These are phyloP conservation scores for Eragrostis nindensis DNA, from an alignment of 176 grass and related monocot species.

Conservation along the genomic window DNA sequence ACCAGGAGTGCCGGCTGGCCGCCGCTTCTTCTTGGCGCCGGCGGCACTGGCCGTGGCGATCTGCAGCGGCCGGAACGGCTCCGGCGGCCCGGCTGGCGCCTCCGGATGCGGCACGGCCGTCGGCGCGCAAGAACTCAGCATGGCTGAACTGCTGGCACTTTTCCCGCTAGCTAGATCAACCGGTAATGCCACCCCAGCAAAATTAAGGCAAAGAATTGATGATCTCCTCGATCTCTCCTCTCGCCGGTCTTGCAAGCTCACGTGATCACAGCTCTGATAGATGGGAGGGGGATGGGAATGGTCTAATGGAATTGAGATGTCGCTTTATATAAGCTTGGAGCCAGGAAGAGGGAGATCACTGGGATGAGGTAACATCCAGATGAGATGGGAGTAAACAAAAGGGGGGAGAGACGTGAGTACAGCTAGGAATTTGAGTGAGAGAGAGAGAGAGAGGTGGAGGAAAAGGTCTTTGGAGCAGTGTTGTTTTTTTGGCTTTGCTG, in stretches of 20 bases:
- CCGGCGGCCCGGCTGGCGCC: slow-evolving; percentile 12
- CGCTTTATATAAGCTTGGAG: slow-evolving; percentile 45
- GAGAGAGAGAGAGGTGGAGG: slow-evolving; percentile 24
- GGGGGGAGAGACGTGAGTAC: slow-evolving; percentile 39
- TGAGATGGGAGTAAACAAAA: slow-evolving; percentile 47
- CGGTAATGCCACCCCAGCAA: background rate
- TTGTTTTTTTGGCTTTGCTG: slow-evolving; percentile 54
- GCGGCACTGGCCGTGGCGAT: slow-evolving; percentile 40
- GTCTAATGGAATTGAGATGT: slow-evolving; percentile 15
- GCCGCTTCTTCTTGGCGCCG: slow-evolving; percentile 67
- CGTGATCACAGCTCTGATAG: background rate
- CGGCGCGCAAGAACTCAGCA: slow-evolving; percentile 56
- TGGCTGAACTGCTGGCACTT: slow-evolving; percentile 4
- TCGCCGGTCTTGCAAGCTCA: slow-evolving; percentile 14
- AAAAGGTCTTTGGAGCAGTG: slow-evolving; percentile 55
- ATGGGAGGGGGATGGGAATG: slow-evolving; percentile 24
- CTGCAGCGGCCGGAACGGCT: slow-evolving; percentile 52
- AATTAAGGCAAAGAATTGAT: slow-evolving; percentile 1
- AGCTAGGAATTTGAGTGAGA: slow-evolving; percentile 40
- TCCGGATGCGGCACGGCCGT: slow-evolving; percentile 21
- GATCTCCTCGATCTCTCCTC: background rate
- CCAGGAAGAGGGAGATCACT: slow-evolving; percentile 16
- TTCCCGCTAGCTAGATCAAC: background rate
- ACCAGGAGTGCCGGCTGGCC: slow-evolving; percentile 66
- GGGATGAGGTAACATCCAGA: slow-evolving; percentile 4